A percentile compares a stretch with the other conserved stretches of the same genome.
Conservation (phyloP, 352 stramenopile species). For the Lagenidium giganteum region DNA sequence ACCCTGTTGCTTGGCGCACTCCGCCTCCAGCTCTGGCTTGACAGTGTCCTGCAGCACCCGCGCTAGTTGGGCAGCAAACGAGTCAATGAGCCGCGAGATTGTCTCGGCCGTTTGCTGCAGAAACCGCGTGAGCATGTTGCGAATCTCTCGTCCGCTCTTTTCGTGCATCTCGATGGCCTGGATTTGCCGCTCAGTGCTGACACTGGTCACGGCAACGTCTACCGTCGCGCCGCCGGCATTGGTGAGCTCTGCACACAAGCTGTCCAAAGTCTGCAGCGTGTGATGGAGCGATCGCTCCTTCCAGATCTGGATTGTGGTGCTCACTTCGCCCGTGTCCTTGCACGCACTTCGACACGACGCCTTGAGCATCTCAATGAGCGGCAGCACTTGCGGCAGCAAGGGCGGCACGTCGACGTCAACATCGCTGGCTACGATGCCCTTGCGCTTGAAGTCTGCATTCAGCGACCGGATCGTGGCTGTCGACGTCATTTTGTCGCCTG, state of each 20-base stretch:
- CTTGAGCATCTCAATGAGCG: conserved; percentile 17
- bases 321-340: conserved; percentile 15
- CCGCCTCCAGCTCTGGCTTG: conserved; percentile 29
- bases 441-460: conserved; percentile 25
- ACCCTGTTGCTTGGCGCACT: conserved; percentile 20
- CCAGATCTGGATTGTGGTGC: conserved; percentile 37
- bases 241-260: neutral
- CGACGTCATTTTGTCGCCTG: too few species aligned
- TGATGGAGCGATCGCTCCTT: conserved; percentile 58
- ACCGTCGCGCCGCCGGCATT: too few species aligned
- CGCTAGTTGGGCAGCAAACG: conserved; percentile 24
- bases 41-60: conserved; percentile 24
- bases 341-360: conserved; percentile 5
- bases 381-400: conserved; percentile 3
- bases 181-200: conserved; percentile 31
- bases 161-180: conserved; percentile 56
- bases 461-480: conserved; percentile 17
- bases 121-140: conserved; percentile 21
- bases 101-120: conserved; percentile 13
- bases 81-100: conserved; percentile 22
- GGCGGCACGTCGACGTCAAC: neutral
- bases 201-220: too few species aligned
- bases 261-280: conserved; percentile 40
- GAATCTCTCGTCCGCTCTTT: conserved; percentile 31
- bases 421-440: conserved; percentile 21